phyloP scores from a whole-genome alignment of 2,329 filamentous ascomycete species.

The Alternaria gaisen region DNA sequence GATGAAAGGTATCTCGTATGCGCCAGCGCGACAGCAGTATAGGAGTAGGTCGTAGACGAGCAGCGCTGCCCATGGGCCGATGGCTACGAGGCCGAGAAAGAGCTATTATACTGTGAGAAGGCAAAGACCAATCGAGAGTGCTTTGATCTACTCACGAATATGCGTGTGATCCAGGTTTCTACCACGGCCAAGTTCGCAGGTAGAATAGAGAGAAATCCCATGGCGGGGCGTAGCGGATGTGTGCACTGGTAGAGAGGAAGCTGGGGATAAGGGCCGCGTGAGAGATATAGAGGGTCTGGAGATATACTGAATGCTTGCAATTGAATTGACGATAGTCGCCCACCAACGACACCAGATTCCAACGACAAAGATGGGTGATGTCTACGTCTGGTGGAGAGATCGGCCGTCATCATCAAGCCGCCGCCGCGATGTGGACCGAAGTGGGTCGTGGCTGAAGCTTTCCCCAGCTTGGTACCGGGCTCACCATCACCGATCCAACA shows the following conservation, averaged over 20 bases:
- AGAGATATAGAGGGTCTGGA: neutral
- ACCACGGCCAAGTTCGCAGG: conserved; percentile 65
- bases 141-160: conserved; percentile 64
- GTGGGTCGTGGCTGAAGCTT: conserved; percentile 26
- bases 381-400: conserved; percentile 9
- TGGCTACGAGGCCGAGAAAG: conserved; percentile 66
- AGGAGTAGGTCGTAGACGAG: conserved; percentile 71
- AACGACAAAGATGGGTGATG: conserved; percentile 1
- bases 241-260: neutral
- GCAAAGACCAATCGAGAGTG: neutral
- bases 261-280: neutral
- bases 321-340: neutral
- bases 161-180: conserved; percentile 69
- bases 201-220: conserved; percentile 73
- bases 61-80: conserved; percentile 68
- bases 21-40: conserved; percentile 66
- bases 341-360: neutral
- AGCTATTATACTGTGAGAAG: conserved; percentile 58
- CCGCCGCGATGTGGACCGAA: conserved; percentile 9
- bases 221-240: conserved; percentile 41
- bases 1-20: conserved; percentile 67
- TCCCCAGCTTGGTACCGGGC: conserved; percentile 7
- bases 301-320: neutral
- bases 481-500: neutral
- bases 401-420: conserved; percentile 15